A percentile compares a stretch with the other conserved stretches of the same genome.
Conservation (phyloP, 2,329 filamentous ascomycete genomes). For the Sporothrix phasma region DNA sequence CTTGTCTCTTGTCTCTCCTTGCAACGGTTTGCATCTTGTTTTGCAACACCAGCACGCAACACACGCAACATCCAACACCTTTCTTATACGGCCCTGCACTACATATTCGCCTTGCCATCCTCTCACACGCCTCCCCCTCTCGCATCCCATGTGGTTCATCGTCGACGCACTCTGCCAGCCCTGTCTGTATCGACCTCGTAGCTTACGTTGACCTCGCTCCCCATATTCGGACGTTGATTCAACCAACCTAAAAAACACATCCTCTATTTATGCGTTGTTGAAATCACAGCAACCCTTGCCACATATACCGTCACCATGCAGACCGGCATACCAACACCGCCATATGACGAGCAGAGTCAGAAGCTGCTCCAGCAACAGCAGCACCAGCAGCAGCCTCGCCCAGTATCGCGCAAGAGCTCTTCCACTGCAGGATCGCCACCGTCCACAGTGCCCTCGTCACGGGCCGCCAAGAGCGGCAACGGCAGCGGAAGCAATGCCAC, state of each 20-base stretch:
- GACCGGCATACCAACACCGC: slow-evolving; percentile 42
- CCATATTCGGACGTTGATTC: no score
- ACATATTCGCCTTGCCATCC: neutral
- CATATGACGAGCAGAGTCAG: slow-evolving; percentile 34
- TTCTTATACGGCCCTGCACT: neutral
- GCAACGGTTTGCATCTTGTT: neutral
- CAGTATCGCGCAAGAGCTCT: slow-evolving; percentile 30
- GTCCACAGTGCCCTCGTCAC: neutral
- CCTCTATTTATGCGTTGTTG: neutral
- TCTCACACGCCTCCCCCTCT: neutral
- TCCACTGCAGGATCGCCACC: slow-evolving; percentile 33
- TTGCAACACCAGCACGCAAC: neutral
- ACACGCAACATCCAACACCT: no score
- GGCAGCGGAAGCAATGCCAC: slow-evolving; percentile 16
- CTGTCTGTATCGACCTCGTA: neutral
- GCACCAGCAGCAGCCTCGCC: neutral
- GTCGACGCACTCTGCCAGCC: neutral
- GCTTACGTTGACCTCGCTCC: neutral
- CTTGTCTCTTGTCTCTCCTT: neutral
- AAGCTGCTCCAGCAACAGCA: slow-evolving; percentile 1
- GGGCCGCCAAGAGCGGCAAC: slow-evolving; percentile 19
- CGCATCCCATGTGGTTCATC: neutral
- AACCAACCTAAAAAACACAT: neutral
- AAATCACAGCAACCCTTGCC: neutral
- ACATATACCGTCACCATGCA: slow-evolving; percentile 31